Evolutionary conservation across 1,284 basidiomycete genomes (phyloP).

Genomic region (Blastosporella zonata): DNA sequence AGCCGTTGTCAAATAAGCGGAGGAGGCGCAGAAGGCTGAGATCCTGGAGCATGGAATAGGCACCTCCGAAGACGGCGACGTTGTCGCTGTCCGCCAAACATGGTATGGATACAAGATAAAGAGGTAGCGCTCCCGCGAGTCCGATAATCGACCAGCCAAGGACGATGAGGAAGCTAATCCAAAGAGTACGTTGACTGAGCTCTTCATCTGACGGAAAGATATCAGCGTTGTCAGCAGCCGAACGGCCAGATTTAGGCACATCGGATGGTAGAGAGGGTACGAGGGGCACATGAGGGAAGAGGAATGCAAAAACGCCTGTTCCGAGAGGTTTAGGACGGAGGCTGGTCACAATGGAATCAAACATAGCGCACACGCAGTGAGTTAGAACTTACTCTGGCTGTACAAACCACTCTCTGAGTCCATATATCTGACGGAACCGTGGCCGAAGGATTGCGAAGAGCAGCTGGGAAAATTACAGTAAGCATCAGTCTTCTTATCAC

Average conservation of each 20-base stretch:
- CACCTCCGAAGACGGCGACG: slow-evolving; percentile 49
- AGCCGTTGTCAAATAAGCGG: slow-evolving; percentile 53
- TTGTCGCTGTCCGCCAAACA: slow-evolving; percentile 57
- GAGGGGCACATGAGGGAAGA: slow-evolving; percentile 66
- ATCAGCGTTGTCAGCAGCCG: slow-evolving; percentile 44
- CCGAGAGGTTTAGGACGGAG: slow-evolving; percentile 62
- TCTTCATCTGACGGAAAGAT: slow-evolving; percentile 72
- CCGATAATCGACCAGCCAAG: slow-evolving; percentile 66
- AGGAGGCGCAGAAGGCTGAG: slow-evolving; percentile 72
- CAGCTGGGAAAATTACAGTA: slow-evolving; percentile 37
- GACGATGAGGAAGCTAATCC: slow-evolving; percentile 60
- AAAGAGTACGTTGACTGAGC: slow-evolving; percentile 64
- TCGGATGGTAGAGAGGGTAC: slow-evolving; percentile 57
- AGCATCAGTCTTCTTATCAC: slow-evolving; percentile 8
- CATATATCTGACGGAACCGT: slow-evolving; percentile 67
- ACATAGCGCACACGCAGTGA: slow-evolving; percentile 5
- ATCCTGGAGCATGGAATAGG: slow-evolving; percentile 68
- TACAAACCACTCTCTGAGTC: slow-evolving; percentile 71
- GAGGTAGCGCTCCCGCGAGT: slow-evolving; percentile 62
- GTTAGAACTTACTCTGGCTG: slow-evolving; percentile 54
- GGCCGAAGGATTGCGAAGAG: slow-evolving; percentile 66
- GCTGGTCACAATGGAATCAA: slow-evolving; percentile 33
- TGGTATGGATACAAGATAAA: slow-evolving; percentile 67
- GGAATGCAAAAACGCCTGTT: slow-evolving; percentile 59
- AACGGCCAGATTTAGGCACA: slow-evolving; percentile 51